Evolutionary conservation across 2,329 filamentous ascomycete genomes (phyloP).

Genomic region (Bisporella sp.): DNA sequence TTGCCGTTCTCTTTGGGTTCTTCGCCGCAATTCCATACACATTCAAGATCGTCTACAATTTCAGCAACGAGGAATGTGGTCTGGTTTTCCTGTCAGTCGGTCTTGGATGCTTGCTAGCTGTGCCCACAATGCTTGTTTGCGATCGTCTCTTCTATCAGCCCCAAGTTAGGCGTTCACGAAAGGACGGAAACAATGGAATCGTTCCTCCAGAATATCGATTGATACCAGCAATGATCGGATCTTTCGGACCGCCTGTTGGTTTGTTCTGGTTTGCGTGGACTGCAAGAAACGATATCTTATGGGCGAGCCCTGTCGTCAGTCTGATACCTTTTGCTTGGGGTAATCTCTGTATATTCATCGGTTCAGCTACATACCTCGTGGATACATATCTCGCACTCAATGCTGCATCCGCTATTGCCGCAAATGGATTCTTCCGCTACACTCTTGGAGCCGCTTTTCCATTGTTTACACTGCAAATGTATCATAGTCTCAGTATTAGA

Average conservation of each 20-base stretch:
- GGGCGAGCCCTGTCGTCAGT: constrained; percentile 43
- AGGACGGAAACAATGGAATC: constrained; percentile 5
- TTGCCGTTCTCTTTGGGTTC: constrained; percentile 31
- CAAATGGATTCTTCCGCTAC: constrained; percentile 53
- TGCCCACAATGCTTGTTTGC: constrained; percentile 34
- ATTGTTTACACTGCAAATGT: constrained; percentile 51
- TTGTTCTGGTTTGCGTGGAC: constrained; percentile 58
- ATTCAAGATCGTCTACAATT: constrained; percentile 30
- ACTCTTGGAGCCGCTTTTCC: constrained; percentile 50
- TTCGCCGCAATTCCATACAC: constrained; percentile 35
- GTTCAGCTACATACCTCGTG: constrained; percentile 42
- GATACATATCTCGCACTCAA: constrained; percentile 49
- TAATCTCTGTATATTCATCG: constrained; percentile 52
- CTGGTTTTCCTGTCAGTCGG: constrained; percentile 32
- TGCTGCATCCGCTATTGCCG: constrained; percentile 51
- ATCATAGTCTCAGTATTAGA: constrained; percentile 28
- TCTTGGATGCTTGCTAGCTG: constrained; percentile 36
- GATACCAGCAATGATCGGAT: constrained; percentile 51
- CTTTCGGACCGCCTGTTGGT: constrained; percentile 40
- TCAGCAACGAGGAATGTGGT: constrained; percentile 29
- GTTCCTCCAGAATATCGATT: constrained; percentile 49
- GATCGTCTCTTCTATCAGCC: constrained; percentile 35
- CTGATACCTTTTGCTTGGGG: constrained; percentile 53
- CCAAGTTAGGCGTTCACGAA: constrained; percentile 6
- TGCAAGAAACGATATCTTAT: constrained; percentile 36